Base-by-base conservation (phyloP, 352 stramenopile genomes). In the Pythium phragmiticola region DNA sequence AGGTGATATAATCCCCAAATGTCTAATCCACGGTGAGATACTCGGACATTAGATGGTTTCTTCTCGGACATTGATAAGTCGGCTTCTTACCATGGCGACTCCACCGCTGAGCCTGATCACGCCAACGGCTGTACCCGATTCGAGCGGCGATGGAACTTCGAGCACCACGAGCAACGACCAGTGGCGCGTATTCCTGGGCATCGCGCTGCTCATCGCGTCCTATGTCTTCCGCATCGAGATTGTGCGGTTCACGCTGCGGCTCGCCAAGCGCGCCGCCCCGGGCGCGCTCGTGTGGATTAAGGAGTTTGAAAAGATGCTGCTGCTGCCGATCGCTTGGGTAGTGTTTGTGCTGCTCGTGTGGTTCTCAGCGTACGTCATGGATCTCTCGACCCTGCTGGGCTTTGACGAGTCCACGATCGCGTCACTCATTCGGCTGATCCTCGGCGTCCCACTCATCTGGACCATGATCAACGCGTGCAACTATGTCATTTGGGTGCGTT, bases 241-340 rank as follows among this genome's bases (percentile, higher is more conserved):
- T 30, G 81, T 95, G 43, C 84, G 81, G 26, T 90, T 93, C 65
- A 84, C 77, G 43, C 71, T 95, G 50, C 78, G 77, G 14, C 69
- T 95, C 8, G 71, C 69, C 62, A 75, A 82, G n/a, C 84, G 86
- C 17, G 75, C 80, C 21, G 34, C 89, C 19, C 82, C 84, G 2
- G 71, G 72, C 42, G 68, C 84, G 30, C 75, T 85, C 51, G 75
- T 82, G n/a, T 92, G 80, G 79, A 75, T 95, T 50, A 82, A 86
- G 39, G 80, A 95, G 73, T 93, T 95, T 60, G 86, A 95, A 63
- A 92, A 93, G 58, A 88, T 77, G 63, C 69, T 95, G 23, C 50
- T 91, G 56, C 71, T 74, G 34, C 86, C 86, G 45, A 70, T 95
- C 0, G 90, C 86, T 0, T 95, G 84, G 82, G 79, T 92, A 37